Evolutionary conservation across 805 yeast species (phyloP).

Genomic region (Schwanniomyces yamadae): DNA sequence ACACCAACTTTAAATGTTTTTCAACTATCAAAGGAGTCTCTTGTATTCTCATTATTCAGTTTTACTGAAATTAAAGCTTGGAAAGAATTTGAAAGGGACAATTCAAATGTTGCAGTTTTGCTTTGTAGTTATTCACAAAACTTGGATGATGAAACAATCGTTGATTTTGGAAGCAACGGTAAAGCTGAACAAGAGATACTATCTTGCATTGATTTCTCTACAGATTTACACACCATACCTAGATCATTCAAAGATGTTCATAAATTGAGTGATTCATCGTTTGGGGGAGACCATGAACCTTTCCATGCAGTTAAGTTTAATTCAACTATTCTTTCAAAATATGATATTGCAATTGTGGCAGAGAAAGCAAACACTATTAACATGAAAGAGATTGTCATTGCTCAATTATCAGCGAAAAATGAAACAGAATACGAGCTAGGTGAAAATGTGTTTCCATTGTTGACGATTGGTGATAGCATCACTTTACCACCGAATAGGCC

Average conservation of each 20-base stretch:
- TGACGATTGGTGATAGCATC: constrained; percentile 38
- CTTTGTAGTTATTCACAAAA: constrained; percentile 17
- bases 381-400: constrained; percentile 33
- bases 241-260: constrained; percentile 39
- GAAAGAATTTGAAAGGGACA: constrained; percentile 10
- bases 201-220: constrained; percentile 47
- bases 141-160: constrained; percentile 9
- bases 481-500: constrained; percentile 45
- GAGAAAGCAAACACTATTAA: constrained; percentile 20
- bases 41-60: constrained; percentile 18
- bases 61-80: constrained; percentile 12
- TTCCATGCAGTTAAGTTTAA: constrained; percentile 48
- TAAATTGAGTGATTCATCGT: constrained; percentile 52
- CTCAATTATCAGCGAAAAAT: constrained; percentile 29
- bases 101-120: constrained; percentile 14
- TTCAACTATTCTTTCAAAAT: constrained; percentile 37
- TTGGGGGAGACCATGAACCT: constrained; percentile 49
- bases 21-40: constrained; percentile 4
- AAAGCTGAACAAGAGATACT: constrained; percentile 36
- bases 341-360: constrained; percentile 52
- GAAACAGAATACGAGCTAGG: constrained; percentile 18
- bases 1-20: constrained; percentile 2
- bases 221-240: constrained; percentile 47
- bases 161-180: constrained; percentile 38
- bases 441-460: constrained; percentile 33